Evolutionary conservation across 1,284 basidiomycete species (phyloP).

Genomic region (Bondarzewia mesenterica): DNA sequence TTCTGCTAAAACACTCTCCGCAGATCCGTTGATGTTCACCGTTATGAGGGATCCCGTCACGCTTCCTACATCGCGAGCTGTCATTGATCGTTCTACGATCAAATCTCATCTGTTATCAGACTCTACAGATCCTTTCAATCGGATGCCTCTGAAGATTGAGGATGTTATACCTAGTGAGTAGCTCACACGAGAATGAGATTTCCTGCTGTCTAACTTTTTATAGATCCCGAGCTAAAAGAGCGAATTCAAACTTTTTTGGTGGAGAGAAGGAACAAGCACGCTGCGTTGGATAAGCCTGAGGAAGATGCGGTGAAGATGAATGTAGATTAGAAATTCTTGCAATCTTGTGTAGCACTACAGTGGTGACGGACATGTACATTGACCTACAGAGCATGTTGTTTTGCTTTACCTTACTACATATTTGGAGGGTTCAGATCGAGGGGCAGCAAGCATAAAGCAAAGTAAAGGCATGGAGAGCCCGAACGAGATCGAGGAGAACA

Average conservation of each 20-base stretch:
- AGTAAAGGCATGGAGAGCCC: too few relatives aligned
- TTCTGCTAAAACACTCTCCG: background rate
- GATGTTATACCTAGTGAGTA: constrained; percentile 71
- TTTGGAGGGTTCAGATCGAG: too few relatives aligned
- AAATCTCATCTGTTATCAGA: constrained; percentile 93
- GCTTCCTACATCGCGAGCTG: constrained; percentile 76
- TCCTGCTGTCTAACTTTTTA: background rate
- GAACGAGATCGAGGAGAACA: too few relatives aligned
- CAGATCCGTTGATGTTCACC: constrained; percentile 90
- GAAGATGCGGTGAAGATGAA: constrained; percentile 29
- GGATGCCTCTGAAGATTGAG: constrained; percentile 70
- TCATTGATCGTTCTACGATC: constrained; percentile 90
- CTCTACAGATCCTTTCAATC: constrained; percentile 87
- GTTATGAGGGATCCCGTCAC: constrained; percentile 96
- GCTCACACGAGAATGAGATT: background rate
- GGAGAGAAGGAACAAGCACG: constrained; percentile 36
- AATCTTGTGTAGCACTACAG: background rate
- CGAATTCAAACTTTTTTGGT: constrained; percentile 54
- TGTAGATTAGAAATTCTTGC: constrained; percentile 7
- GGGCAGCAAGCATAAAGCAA: background rate
- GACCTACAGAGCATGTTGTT: too few relatives aligned
- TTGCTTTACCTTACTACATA: too few relatives aligned
- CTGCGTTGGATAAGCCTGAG: constrained; percentile 19
- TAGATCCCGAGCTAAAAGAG: constrained; percentile 54
- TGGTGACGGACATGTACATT: background rate